Conservation (phyloP, 305 asterid genomes). For the Nicotiana rustica region DNA sequence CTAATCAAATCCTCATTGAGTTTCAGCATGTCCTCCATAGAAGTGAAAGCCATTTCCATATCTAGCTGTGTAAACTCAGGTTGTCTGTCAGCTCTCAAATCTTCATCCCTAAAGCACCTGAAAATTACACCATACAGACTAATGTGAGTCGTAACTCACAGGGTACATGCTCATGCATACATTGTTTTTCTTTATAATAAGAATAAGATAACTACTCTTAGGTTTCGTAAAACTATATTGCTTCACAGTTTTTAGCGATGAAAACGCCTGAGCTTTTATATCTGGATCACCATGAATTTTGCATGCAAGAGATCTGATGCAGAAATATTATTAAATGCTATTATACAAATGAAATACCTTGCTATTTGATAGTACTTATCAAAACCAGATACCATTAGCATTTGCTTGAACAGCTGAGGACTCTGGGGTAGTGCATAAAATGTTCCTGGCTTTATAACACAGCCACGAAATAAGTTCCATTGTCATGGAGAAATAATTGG, state of each 20-base stretch:
- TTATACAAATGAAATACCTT: constrained; percentile 56
- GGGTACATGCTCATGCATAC: not conserved
- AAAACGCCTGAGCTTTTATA: not conserved
- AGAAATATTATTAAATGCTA: constrained; percentile 17
- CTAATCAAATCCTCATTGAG: constrained; percentile 96
- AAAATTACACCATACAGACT: constrained; percentile 34
- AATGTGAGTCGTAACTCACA: not conserved
- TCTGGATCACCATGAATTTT: constrained; percentile 22
- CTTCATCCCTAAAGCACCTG: constrained; percentile 99
- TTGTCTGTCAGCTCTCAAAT: constrained; percentile 98
- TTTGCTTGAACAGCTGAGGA: constrained; percentile 99
- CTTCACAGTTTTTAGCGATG: not conserved
- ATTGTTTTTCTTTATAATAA: not conserved
- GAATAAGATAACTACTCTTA: constrained; percentile 17
- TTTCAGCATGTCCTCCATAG: constrained; percentile 91
- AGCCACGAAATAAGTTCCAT: constrained; percentile 47
- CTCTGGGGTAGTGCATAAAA: constrained; percentile 99
- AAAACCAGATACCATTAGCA: constrained; percentile 98
- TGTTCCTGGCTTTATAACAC: constrained; percentile 81
- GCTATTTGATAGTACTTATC: constrained; percentile 95
- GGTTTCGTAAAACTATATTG: constrained; percentile 13
- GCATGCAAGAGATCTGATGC: constrained; percentile 19
- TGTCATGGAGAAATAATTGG: constrained; percentile 36
- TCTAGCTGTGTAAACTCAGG: constrained; percentile 98
- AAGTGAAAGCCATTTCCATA: constrained; percentile 96